These are phyloP conservation scores for Endothia cerciana DNA, from an alignment of 2,329 filamentous ascomycete genomes.

Conservation along the genomic window DNA sequence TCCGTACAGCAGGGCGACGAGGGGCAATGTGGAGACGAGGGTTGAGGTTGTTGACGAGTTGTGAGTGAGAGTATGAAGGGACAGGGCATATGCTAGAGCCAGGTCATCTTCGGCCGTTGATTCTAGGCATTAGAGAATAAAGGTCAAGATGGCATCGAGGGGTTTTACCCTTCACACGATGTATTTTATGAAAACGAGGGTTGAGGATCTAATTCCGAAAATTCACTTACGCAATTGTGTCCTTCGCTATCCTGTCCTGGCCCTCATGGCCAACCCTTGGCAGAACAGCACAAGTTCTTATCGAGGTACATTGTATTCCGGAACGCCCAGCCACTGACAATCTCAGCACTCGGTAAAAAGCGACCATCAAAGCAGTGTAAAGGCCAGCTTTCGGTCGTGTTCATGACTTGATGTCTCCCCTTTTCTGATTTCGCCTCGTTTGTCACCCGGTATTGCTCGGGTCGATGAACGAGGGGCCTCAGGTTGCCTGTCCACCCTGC, in stretches of 20 bases:
- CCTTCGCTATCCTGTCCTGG: neutral
- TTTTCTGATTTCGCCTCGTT: neutral
- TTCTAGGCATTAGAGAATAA: neutral
- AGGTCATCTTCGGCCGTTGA: neutral
- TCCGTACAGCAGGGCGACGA: slow-evolving; percentile 37
- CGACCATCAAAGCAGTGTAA: neutral
- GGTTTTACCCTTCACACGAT: neutral
- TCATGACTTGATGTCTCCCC: neutral
- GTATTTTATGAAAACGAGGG: neutral
- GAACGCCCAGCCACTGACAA: neutral
- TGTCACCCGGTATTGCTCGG: too few species aligned
- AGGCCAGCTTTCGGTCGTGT: neutral
- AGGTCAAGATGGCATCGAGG: neutral
- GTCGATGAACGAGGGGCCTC: neutral
- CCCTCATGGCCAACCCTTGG: neutral
- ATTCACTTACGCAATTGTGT: neutral
- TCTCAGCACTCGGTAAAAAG: neutral
- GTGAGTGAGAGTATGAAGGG: neutral
- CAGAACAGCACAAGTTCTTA: neutral
- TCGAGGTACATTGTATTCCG: neutral
- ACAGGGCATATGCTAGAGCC: neutral
- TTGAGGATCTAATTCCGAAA: neutral
- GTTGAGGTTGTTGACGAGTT: slow-evolving; percentile 32
- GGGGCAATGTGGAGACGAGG: slow-evolving; percentile 36
- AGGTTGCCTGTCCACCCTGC: neutral